Evolutionary conservation across 805 yeast genomes (phyloP).

Genomic region (Alloascoidea africana): DNA sequence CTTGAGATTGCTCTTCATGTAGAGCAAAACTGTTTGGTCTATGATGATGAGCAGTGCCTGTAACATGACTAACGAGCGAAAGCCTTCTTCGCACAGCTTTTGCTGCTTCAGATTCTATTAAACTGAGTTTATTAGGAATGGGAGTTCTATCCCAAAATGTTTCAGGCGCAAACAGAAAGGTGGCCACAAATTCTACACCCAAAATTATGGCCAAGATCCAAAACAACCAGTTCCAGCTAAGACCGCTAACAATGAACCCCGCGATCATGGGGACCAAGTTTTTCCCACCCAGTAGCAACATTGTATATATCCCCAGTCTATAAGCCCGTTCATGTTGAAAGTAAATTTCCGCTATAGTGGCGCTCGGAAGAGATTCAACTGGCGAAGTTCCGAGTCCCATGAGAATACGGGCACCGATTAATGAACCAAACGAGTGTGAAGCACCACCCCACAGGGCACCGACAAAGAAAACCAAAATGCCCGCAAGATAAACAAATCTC

Average conservation of each 20-base stretch:
- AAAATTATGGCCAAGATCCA: slow-evolving; percentile 41
- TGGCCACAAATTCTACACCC: slow-evolving; percentile 27
- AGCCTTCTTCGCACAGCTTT: slow-evolving; percentile 21
- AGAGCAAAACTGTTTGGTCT: background rate
- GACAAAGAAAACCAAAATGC: slow-evolving; percentile 30
- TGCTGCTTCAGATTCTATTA: slow-evolving; percentile 32
- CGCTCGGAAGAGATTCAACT: slow-evolving; percentile 42
- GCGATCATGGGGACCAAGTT: slow-evolving; percentile 42
- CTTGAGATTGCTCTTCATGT: background rate
- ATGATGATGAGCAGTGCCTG: background rate
- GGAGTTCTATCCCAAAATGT: slow-evolving; percentile 50
- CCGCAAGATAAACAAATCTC: slow-evolving; percentile 34
- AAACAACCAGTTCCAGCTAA: slow-evolving; percentile 44
- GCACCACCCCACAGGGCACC: slow-evolving; percentile 42
- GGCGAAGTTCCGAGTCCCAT: slow-evolving; percentile 50
- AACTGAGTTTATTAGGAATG: slow-evolving; percentile 30
- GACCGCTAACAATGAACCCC: slow-evolving; percentile 31
- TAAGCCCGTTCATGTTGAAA: slow-evolving; percentile 49
- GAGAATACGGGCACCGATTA: slow-evolving; percentile 42
- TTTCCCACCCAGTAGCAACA: slow-evolving; percentile 45
- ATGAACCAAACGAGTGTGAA: slow-evolving; percentile 29
- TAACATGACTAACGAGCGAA: too few relatives aligned
- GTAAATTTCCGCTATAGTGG: slow-evolving; percentile 46
- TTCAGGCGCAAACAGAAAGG: slow-evolving; percentile 44
- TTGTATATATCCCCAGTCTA: slow-evolving; percentile 40